phyloP scores from a whole-genome alignment of 176 grass and related monocot genomes.

The Alopecurus myosuroides region DNA sequence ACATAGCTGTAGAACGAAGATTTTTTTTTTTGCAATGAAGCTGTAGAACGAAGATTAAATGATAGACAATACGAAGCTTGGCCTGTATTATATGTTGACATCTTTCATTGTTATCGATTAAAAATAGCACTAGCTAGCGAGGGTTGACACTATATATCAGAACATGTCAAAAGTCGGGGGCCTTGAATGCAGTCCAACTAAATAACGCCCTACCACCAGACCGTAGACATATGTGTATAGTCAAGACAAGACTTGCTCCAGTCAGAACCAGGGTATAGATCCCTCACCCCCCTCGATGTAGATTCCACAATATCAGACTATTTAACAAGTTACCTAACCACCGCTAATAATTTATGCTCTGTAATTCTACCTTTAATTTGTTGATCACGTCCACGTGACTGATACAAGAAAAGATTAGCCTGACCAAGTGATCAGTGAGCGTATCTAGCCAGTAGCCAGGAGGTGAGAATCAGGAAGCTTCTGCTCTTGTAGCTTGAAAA shows the following conservation, averaged over 20 bases:
- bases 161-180: background rate
- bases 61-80: background rate
- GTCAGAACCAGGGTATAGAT: conserved; percentile 7
- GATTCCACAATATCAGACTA: background rate
- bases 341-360: no score
- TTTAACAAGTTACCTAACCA: background rate
- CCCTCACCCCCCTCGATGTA: no score
- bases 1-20: background rate
- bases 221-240: background rate
- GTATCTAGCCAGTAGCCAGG: background rate
- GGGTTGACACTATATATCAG: conserved; percentile 17
- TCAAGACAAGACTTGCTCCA: conserved; percentile 3
- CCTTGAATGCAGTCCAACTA: background rate
- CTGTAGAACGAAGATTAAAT: background rate
- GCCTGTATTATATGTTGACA: background rate
- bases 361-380: no score
- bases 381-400: background rate
- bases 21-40: no score
- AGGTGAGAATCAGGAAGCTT: background rate
- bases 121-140: background rate
- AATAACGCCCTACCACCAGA: background rate
- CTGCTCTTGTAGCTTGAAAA: background rate
- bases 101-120: background rate
- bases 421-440: background rate
- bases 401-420: background rate